Conservation (phyloP, 2,329 filamentous ascomycete species). For the Aspergillus ustus region DNA sequence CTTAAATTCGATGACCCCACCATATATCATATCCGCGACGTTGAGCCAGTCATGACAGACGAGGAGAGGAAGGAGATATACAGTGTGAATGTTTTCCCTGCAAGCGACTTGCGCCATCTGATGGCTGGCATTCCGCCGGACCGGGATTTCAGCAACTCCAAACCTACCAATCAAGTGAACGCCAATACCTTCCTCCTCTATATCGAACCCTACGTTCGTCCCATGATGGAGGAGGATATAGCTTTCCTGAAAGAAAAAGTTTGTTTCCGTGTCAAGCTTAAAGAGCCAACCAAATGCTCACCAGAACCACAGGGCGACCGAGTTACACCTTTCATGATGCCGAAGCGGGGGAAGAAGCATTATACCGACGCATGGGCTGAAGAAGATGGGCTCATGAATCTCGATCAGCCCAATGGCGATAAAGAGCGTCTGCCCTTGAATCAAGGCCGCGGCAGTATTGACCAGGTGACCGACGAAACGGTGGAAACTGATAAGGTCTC, state of each 20-base stretch:
- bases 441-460: constrained; percentile 81
- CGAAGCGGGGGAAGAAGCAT: constrained; percentile 79
- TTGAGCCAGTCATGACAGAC: constrained; percentile 75
- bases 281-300: constrained; percentile 9
- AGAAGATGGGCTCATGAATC: constrained; percentile 80
- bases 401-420: constrained; percentile 67
- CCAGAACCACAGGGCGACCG: constrained; percentile 68
- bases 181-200: constrained; percentile 92
- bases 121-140: constrained; percentile 90
- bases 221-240: constrained; percentile 89
- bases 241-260: constrained; percentile 85
- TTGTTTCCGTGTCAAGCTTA: constrained; percentile 26
- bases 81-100: constrained; percentile 82
- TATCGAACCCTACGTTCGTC: constrained; percentile 87
- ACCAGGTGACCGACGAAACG: constrained; percentile 84
- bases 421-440: constrained; percentile 75
- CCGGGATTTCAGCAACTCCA: constrained; percentile 92
- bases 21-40: constrained; percentile 85
- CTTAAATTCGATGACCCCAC: constrained; percentile 90
- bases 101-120: constrained; percentile 77
- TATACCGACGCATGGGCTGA: constrained; percentile 94
- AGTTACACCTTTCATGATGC: constrained; percentile 80
- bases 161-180: constrained; percentile 91
- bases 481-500: constrained; percentile 88
- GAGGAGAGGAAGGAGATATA: constrained; percentile 88